Base-by-base conservation (phyloP, 2,329 filamentous ascomycete species). In the Paraphoma chrysanthemicola region DNA sequence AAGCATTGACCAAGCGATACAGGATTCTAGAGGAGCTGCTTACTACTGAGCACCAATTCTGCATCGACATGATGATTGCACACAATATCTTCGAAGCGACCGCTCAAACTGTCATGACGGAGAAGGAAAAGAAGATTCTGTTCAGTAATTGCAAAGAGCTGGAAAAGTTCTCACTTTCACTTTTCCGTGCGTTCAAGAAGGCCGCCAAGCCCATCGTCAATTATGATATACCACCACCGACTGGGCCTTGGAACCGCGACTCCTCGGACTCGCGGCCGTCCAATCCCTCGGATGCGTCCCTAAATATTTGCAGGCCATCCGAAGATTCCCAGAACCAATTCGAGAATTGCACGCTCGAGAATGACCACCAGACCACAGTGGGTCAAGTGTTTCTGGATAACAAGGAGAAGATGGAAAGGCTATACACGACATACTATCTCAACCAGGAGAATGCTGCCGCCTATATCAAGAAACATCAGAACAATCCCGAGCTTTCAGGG, bases 1-100 rank as follows among this genome's bases (percentile, higher is more conserved):
- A 67, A 52, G 56, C 61, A n/a, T 81, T 98, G 8, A 86, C 86
- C 48, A 90, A 94, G 72, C 90, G 95, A 17, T 87, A 90, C 52
- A 88, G 96, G 73, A 88, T 96, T 46, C 90, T 98, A 68, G 93
- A 94, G 71, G 95, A 99, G 76, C 82, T 99, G 38, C 85, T 97
- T 44, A 93, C 97, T 69, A 99, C 95, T 0, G 95, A 99, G 74
- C 88, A 92, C 46, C 88, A 90, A 6, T 98, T 96, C 77, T 88
- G 96, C 54, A 88, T 92, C 62, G 95, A 99, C 74, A 94, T 99
- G 92, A 97, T 93, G 74, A 94, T 99, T 51, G 90, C 97, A 2
- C 92, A 96, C 70, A 93, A 98, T 71, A 98, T 99, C 52, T 99
- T 98, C 82, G 96, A 96, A 77, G 93, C 92, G 43, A 98, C 95